A percentile compares a stretch with the other conserved stretches of the same genome.
Conservation (phyloP, 2,329 filamentous ascomycete genomes). For the Diaporthe citri region DNA sequence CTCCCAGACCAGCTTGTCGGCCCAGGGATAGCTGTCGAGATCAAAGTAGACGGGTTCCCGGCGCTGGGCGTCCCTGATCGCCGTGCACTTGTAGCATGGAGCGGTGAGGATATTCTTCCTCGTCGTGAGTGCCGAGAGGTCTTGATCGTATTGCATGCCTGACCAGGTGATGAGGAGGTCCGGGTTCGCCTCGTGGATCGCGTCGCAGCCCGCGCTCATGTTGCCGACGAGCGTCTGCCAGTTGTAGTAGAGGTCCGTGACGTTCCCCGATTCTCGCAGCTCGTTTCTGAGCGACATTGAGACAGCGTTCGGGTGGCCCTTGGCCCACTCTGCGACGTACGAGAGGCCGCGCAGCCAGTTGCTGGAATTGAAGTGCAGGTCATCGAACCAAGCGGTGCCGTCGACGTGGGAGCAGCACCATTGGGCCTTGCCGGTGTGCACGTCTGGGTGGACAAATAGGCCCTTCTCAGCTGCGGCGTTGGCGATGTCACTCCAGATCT, state of each 20-base stretch:
- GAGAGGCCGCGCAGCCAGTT: slow-evolving; percentile 68
- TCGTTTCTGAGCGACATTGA: slow-evolving; percentile 58
- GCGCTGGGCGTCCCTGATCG: slow-evolving; percentile 57
- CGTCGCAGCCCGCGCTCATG: slow-evolving; percentile 56
- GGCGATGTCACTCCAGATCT: slow-evolving; percentile 56
- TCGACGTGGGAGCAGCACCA: slow-evolving; percentile 63
- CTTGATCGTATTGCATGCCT: slow-evolving; percentile 62
- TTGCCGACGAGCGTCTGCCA: slow-evolving; percentile 61
- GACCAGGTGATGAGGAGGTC: slow-evolving; percentile 62
- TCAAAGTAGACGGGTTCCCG: slow-evolving; percentile 60
- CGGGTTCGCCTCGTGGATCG: slow-evolving; percentile 59
- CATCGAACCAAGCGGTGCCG: slow-evolving; percentile 68
- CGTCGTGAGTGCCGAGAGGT: slow-evolving; percentile 57
- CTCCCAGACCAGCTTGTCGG: slow-evolving; percentile 61
- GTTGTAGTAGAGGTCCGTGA: slow-evolving; percentile 55
- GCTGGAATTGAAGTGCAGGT: slow-evolving; percentile 63
- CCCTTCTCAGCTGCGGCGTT: slow-evolving; percentile 47
- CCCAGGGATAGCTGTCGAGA: slow-evolving; percentile 59
- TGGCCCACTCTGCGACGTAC: slow-evolving; percentile 62
- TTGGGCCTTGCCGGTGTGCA: slow-evolving; percentile 55
- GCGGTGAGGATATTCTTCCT: slow-evolving; percentile 55
- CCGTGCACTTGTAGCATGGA: slow-evolving; percentile 56
- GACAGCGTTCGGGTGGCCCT: slow-evolving; percentile 54
- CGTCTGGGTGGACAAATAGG: slow-evolving; percentile 56
- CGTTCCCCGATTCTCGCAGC: slow-evolving; percentile 53